These are phyloP conservation scores for Hemileia vastatrix DNA, from an alignment of 1,284 basidiomycete species.

Conservation along the genomic window DNA sequence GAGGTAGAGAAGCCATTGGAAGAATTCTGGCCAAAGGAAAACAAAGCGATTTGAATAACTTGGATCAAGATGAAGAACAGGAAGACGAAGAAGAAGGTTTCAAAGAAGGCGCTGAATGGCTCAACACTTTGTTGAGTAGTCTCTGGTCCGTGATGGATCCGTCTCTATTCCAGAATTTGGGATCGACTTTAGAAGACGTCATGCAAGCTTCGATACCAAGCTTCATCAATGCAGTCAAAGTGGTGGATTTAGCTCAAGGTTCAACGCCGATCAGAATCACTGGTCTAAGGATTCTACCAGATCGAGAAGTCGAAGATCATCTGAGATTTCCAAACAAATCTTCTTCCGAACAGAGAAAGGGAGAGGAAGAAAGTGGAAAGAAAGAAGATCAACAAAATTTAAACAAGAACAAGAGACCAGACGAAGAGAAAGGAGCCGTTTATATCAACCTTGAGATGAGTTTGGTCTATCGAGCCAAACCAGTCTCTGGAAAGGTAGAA, in stretches of 20 bases:
- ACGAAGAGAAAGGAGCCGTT: no score
- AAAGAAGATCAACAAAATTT: no score
- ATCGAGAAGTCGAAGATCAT: constrained; percentile 20
- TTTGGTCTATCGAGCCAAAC: no score
- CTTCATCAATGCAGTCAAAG: constrained; percentile 33
- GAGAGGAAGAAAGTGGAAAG: neutral
- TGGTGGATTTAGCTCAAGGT: constrained; percentile 30
- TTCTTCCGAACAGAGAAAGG: constrained; percentile 2
- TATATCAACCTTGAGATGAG: no score
- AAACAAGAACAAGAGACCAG: no score
- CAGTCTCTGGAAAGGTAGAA: no score
- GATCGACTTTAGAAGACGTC: constrained; percentile 32
- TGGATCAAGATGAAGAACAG: neutral
- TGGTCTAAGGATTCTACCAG: constrained; percentile 26
- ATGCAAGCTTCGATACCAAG: constrained; percentile 31
- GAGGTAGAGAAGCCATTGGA: constrained; percentile 12
- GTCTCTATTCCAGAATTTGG: constrained; percentile 26
- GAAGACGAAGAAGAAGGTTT: constrained; percentile 4
- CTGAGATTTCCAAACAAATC: neutral
- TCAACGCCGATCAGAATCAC: constrained; percentile 30
- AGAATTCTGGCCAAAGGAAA: neutral
- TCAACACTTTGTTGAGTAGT: constrained; percentile 28
- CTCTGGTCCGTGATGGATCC: constrained; percentile 32
- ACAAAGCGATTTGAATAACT: neutral
- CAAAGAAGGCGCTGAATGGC: constrained; percentile 32